Evolutionary conservation across 208 protist species (phyloP).

Genomic region (Leishmania lainsoni): DNA sequence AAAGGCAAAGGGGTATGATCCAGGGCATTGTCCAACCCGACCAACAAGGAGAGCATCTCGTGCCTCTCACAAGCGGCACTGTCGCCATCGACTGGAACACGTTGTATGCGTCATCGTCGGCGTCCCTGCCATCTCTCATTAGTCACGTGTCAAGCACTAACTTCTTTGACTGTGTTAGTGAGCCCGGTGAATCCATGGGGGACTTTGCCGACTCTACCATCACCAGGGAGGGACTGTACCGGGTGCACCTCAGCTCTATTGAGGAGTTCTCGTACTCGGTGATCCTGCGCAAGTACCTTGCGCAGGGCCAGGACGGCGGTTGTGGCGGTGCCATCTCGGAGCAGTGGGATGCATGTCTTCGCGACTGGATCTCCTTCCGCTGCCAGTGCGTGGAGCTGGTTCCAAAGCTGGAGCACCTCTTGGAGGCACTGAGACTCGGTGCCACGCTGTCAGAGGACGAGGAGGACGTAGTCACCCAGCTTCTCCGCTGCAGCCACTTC

Average conservation of each 20-base stretch:
- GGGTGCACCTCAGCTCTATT: constrained; percentile 11
- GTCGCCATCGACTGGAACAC: constrained; percentile 12
- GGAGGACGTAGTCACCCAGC: constrained; percentile 11
- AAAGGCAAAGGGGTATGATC: constrained; percentile 6
- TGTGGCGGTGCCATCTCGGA: not conserved
- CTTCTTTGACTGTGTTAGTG: constrained; percentile 26
- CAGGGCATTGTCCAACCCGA: constrained; percentile 2
- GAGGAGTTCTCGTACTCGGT: constrained; percentile 31
- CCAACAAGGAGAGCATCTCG: not conserved
- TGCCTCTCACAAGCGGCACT: not conserved
- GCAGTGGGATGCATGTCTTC: constrained; percentile 27
- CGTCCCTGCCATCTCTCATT: not conserved
- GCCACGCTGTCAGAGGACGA: constrained; percentile 13
- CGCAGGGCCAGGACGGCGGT: constrained; percentile 1
- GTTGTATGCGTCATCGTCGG: constrained; percentile 3
- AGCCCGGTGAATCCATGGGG: not conserved
- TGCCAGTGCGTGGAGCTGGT: constrained; percentile 39
- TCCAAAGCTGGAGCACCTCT: constrained; percentile 29
- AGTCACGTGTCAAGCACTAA: constrained; percentile 18
- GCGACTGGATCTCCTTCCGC: constrained; percentile 42
- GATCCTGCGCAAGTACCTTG: constrained; percentile 10
- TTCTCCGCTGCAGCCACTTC: constrained; percentile 31
- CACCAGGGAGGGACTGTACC: constrained; percentile 18
- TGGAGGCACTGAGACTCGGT: constrained; percentile 33
- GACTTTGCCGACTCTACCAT: not conserved